Evolutionary conservation across 2,329 filamentous ascomycete species (phyloP), one percentile per base, ranked within the genome.

Genomic region (Magnaporthiopsis rhizophila): DNA sequence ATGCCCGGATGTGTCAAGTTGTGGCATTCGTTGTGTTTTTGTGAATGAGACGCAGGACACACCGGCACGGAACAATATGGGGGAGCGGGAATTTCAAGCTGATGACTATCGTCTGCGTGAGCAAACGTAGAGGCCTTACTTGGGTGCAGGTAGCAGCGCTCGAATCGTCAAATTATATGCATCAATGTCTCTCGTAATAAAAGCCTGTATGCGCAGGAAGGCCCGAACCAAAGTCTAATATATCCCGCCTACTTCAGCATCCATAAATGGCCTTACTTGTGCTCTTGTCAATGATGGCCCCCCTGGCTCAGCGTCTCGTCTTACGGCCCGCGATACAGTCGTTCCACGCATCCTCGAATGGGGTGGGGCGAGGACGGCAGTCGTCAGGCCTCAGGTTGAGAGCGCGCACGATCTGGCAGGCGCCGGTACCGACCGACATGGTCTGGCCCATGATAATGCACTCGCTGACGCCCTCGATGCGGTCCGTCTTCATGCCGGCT

Each of bases 391-490:
- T 80, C 66, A 96, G 83, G 67, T 89, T 89, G 67, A 98, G 77
- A 65, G 86, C 83, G 58, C 93, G 81, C 3, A 97, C 90, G 30
- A 98, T 90, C 73, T 96, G 89, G 83, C 98, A 95, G 1, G 91
- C 89, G 5, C 95, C 95, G 0, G 95, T 99, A 7, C 95, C 95
- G 50, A 99, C 82, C 59, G 85, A 85, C 85, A 98, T 96, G 58
- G 89, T 93, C 81, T 98, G 94, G 21, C 95, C 95, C 89, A 98
- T 95, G 73, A 99, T 99, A 73, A 99, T 98, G 77, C 92, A 96
- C 78, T 99, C 95, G 64, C 86, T 91, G 12, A 99, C 95, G 71
- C 95, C 95, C 75, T 97, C 91, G 66, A 99, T 96, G 67, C 86
- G 83, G 77, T 99, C 95, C 34, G 86, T 89, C 80, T 97, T 97